These are phyloP conservation scores for Tritrichomonas foetus DNA, from an alignment of 208 protist genomes.

Conservation along the genomic window DNA sequence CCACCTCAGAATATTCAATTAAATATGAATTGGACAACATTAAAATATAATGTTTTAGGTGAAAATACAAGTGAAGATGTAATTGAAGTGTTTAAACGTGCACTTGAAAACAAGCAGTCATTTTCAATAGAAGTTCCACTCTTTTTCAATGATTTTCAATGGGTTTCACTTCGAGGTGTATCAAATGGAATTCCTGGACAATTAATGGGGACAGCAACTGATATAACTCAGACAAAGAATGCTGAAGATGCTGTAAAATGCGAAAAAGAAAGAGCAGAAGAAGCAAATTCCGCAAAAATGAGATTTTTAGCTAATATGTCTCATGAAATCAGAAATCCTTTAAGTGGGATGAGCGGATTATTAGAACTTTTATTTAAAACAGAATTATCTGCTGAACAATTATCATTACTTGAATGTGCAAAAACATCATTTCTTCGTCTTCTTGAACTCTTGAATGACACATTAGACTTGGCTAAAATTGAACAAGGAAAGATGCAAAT, in stretches of 20 bases:
- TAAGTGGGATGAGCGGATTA: slow-evolving; percentile 37
- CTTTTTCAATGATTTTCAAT: neutral
- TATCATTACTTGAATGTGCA: neutral
- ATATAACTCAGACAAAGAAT: neutral
- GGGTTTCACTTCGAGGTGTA: neutral
- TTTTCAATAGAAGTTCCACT: neutral
- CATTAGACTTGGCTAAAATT: slow-evolving; percentile 40
- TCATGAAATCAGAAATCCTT: slow-evolving; percentile 44
- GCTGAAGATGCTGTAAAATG: neutral
- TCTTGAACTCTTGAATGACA: slow-evolving; percentile 34
- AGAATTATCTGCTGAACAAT: neutral
- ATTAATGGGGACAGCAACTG: neutral
- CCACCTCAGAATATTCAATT: neutral
- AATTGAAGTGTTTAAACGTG: neutral
- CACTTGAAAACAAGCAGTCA: neutral
- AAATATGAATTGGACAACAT: neutral
- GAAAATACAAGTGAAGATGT: neutral
- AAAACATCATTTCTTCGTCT: neutral
- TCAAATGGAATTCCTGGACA: neutral
- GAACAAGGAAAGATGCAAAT: neutral
- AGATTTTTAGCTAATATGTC: slow-evolving; percentile 38
- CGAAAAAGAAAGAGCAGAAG: neutral
- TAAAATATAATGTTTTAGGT: neutral
- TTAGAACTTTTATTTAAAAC: neutral
- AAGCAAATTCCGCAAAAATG: neutral